Base-by-base conservation (phyloP, 176 grass and related monocot species). In the Cocos nucifera region DNA sequence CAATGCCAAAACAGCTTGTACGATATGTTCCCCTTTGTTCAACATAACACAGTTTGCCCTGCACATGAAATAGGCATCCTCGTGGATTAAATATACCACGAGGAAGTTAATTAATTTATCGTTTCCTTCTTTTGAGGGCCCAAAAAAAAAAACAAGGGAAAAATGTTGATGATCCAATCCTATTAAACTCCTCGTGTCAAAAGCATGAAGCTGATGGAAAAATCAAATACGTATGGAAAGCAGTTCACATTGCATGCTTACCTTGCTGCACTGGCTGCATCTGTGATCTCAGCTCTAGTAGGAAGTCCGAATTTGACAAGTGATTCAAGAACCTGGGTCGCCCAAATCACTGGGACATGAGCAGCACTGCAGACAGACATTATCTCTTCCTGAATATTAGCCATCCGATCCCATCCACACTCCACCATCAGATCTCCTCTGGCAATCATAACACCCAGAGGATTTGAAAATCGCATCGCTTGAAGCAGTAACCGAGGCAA, bases 241-340 rank as follows among this genome's bases (percentile, higher is more conserved):
- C 22, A 57, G 6, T 28, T 15, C 28, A 25, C 8, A n/a, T 50
- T 20, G 3, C 6, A 32, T 12, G 21, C 48, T 19, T 60, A 61
- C 69, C 23, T 61, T 44, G 51, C 35, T 44, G 44, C 69, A 51
- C 23, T 52, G 57, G 44, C 69, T 49, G 60, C 18, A 9, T 71
- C 69, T 8, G 69, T 71, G 69, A 71, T 61, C 69, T 71, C 69
- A 19, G 69, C 56, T 71, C 69, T 71, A 15, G 69, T 71, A 51
- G 69, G 69, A 51, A 60, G 51, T 2, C 69, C 56, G 27, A 26
- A 51, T 51, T 71, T 71, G 17, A 50, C 28, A 28, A 71, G 69
- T 15, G 69, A 71, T 28, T 71, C 48, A 27, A 71, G 56, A 29
- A 71, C 56, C 22, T 61, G 69, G 14, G 69, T 71, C 28, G 69